Percentiles rank a stretch among this genome's conserved stretches.
phyloP scores from a whole-genome alignment of 768 basidiomycete genomes.

The Lactifluus volemus region DNA sequence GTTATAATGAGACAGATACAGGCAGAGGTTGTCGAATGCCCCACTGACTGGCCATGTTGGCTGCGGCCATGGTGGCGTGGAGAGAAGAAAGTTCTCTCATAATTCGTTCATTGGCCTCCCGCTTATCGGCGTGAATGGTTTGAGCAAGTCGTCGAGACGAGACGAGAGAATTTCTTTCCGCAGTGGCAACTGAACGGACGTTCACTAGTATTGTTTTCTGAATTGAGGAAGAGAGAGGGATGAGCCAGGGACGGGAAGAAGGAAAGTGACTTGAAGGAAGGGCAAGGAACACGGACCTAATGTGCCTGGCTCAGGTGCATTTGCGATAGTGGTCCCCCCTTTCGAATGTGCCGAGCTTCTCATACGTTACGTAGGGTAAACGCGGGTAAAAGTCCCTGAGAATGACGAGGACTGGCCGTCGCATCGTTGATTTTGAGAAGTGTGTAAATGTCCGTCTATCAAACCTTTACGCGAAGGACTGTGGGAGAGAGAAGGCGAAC shows the following conservation, averaged over 20 bases:
- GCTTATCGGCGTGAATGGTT: slow-evolving; percentile 94
- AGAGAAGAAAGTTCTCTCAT: slow-evolving; percentile 83
- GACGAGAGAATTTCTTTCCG: slow-evolving; percentile 75
- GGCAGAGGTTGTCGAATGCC: slow-evolving; percentile 22
- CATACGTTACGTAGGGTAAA: no score
- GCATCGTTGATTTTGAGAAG: no score
- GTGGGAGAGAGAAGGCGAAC: no score
- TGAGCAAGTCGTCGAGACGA: slow-evolving; percentile 93
- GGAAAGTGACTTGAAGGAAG: slow-evolving; percentile 15
- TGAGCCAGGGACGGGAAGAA: slow-evolving; percentile 19
- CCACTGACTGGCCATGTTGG: slow-evolving; percentile 33
- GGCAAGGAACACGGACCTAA: slow-evolving; percentile 53
- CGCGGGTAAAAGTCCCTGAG: no score
- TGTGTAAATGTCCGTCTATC: no score
- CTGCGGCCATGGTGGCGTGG: slow-evolving; percentile 70
- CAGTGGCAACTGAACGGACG: slow-evolving; percentile 96
- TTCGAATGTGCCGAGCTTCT: no score
- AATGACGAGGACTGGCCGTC: no score
- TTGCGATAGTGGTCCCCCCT: no score
- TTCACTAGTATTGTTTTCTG: slow-evolving; percentile 97
- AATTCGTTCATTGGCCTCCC: slow-evolving; percentile 81
- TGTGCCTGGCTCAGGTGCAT: slow-evolving; percentile 82
- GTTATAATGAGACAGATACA: slow-evolving; percentile 17
- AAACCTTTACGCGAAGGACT: no score
- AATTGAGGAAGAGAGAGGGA: slow-evolving; percentile 6